phyloP scores from a whole-genome alignment of 2,329 filamentous ascomycete genomes.

The Colletotrichum sp. region DNA sequence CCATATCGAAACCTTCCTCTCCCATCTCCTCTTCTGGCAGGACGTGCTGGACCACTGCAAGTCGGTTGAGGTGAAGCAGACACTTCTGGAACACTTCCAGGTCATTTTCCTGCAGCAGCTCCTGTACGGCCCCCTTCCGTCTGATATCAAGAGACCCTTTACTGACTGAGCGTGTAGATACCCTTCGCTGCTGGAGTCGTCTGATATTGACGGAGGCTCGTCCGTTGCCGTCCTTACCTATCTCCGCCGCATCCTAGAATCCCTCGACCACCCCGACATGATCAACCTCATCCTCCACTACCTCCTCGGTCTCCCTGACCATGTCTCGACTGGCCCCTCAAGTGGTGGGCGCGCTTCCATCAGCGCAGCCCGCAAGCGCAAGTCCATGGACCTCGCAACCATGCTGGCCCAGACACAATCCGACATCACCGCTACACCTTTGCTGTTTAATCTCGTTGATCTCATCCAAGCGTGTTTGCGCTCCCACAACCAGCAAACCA shows the following conservation, averaged over 20 bases:
- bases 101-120: slow-evolving; percentile 95
- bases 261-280: slow-evolving; percentile 90
- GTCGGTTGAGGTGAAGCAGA: slow-evolving; percentile 90
- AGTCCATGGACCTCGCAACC: slow-evolving; percentile 86
- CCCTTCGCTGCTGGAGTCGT: slow-evolving; percentile 93
- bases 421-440: slow-evolving; percentile 76
- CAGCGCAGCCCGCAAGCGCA: slow-evolving; percentile 78
- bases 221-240: slow-evolving; percentile 96
- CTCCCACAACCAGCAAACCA: slow-evolving; percentile 86
- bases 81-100: slow-evolving; percentile 94
- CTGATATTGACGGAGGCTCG: slow-evolving; percentile 94
- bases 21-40: slow-evolving; percentile 96
- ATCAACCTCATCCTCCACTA: slow-evolving; percentile 94
- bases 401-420: slow-evolving; percentile 74
- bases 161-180: slow-evolving; percentile 62
- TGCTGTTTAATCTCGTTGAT: slow-evolving; percentile 92
- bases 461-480: slow-evolving; percentile 84
- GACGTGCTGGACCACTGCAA: slow-evolving; percentile 96
- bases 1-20: slow-evolving; percentile 93
- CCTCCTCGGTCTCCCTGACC: slow-evolving; percentile 79
- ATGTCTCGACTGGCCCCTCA: slow-evolving; percentile 38
- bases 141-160: neutral
- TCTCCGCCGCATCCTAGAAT: slow-evolving; percentile 86
- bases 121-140: slow-evolving; percentile 60
- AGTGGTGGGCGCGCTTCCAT: slow-evolving; percentile 53